Evolutionary conservation across 768 basidiomycete species (phyloP).

Genomic region (Basidioascus undulatus): DNA sequence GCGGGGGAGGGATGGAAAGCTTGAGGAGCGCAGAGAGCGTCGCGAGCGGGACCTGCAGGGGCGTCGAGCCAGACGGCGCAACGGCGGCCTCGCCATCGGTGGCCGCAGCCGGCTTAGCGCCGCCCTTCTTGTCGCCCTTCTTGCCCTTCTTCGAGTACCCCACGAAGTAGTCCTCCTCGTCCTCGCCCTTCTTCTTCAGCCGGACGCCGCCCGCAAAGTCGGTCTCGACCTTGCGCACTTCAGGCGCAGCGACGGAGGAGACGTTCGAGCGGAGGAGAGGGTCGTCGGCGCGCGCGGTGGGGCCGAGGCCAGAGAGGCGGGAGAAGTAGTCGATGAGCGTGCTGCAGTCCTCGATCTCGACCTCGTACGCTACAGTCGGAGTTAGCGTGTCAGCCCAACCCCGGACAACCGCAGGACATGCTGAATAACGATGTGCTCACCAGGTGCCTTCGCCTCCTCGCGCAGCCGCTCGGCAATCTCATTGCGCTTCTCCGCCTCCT

Average conservation of each 20-base stretch:
- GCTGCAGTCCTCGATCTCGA: slow-evolving; percentile 87
- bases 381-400: no score
- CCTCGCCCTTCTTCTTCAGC: slow-evolving; percentile 81
- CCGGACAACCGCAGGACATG: no score
- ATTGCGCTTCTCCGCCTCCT: slow-evolving; percentile 53
- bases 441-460: slow-evolving; percentile 70
- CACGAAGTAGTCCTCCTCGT: slow-evolving; percentile 56
- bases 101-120: slow-evolving; percentile 14
- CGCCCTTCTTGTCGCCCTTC: slow-evolving; percentile 25
- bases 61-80: slow-evolving; percentile 1
- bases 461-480: slow-evolving; percentile 55
- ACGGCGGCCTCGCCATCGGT: slow-evolving; percentile 10
- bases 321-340: slow-evolving; percentile 69
- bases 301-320: slow-evolving; percentile 30
- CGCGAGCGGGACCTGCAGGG: slow-evolving; percentile 42
- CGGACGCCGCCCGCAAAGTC: slow-evolving; percentile 40
- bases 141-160: slow-evolving; percentile 38
- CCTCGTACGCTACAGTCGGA: slow-evolving; percentile 82
- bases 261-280: slow-evolving; percentile 21
- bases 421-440: no score
- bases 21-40: slow-evolving; percentile 67
- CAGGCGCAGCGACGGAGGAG: slow-evolving; percentile 19
- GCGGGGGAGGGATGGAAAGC: slow-evolving; percentile 75
- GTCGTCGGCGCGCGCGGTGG: slow-evolving; percentile 7
- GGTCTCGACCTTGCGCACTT: slow-evolving; percentile 59